Base-by-base conservation (phyloP, 2,329 filamentous ascomycete species). In the Sporothrix euskadiensis region DNA sequence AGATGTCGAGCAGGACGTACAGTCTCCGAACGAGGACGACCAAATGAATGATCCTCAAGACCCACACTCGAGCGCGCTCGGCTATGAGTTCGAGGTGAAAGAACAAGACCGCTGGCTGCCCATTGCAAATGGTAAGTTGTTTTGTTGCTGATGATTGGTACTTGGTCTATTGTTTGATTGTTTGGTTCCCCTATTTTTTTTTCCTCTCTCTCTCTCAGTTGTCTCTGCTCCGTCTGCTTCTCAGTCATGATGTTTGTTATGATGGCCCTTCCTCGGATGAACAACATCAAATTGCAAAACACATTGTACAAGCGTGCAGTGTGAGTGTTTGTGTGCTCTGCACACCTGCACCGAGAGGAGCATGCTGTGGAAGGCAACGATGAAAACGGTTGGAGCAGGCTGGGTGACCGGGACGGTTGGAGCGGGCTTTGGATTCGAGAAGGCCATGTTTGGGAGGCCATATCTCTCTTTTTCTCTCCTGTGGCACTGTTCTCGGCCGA, bases 71-170 rank as follows among this genome's bases (percentile, higher is more conserved):
- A 88, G 88, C 83, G 91, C 88, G 83, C 88, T 92, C 84, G 90
- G 86, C 84, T 94, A 94, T 82, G 95, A 98, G 86, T 97, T 98
- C 83, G 95, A 98, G 85, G 95, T 98, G 84, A 98, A 98, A 88
- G 96, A 99, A 85, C 96, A 99, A 85, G 96, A 99, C 85, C 88
- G 96, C 88, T 99, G 96, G 96, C 89, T 99, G 83, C 96, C 96
- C 83, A 99, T 99, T 89, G 96, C 96, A 86, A 99, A 99, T 94
- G 96, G 96, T 99, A 89, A 89, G 96, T 96, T 26, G 57, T 39
- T 35, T 2, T 84, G 79, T 77, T 77, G 12, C 77, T 8, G 10
- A 22, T 32, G 22, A 30, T 79, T 77, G 12, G 78, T 78, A 79
- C 77, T 77, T 49, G 4, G 52, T 9, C n/a, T 66, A 19, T 71